phyloP scores from a whole-genome alignment of 176 grass and related monocot genomes.

The Aegilops bicornis region DNA sequence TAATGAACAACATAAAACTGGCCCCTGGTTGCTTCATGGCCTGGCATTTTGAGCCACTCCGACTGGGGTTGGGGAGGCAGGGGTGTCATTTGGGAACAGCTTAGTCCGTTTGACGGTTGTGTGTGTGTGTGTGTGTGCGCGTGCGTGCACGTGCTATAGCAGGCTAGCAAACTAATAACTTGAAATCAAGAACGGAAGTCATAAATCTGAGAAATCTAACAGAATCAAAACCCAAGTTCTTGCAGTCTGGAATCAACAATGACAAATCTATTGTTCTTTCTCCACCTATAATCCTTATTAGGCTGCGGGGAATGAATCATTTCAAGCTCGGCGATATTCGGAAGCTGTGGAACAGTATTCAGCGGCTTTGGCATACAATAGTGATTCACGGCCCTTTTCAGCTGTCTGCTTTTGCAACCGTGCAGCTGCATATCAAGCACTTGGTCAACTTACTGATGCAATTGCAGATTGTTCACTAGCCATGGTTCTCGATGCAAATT shows the following conservation, averaged over 20 bases:
- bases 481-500: slow-evolving; percentile 90
- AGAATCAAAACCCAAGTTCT: not conserved
- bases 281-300: slow-evolving; percentile 35
- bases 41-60: not conserved
- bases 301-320: slow-evolving; percentile 89
- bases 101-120: not conserved
- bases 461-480: slow-evolving; percentile 96
- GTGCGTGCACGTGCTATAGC: not conserved
- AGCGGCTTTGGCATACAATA: slow-evolving; percentile 67
- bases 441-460: slow-evolving; percentile 92
- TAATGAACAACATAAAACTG: not conserved
- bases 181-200: not conserved
- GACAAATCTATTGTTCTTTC: slow-evolving; percentile 15
- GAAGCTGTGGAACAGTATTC: slow-evolving; percentile 93
- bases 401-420: slow-evolving; percentile 93
- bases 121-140: too few relatives aligned
- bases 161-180: not conserved
- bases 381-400: slow-evolving; percentile 73
- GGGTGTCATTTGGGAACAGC: not conserved
- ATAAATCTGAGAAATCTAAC: not conserved
- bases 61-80: not conserved
- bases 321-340: slow-evolving; percentile 71
- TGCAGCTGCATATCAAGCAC: slow-evolving; percentile 91
- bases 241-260: not conserved
- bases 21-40: not conserved